Evolutionary conservation across 2,329 filamentous ascomycete species (phyloP).

Genomic region (Penicillium aurantiogriseum): DNA sequence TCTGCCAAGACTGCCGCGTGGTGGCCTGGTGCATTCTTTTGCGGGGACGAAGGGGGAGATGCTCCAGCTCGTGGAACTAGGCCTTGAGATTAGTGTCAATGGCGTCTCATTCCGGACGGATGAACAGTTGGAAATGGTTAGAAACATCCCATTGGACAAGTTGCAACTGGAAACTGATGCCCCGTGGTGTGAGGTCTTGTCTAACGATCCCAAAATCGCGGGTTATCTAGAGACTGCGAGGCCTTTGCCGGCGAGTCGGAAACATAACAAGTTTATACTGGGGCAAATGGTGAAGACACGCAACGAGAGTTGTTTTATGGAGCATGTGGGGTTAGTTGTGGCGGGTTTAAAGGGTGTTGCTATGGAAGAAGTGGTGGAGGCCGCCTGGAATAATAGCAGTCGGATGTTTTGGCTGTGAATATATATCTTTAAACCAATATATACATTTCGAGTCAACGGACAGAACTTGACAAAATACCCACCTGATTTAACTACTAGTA

Average conservation of each 20-base stretch:
- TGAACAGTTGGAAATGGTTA: constrained; percentile 46
- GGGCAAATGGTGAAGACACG: constrained; percentile 49
- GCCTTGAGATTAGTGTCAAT: constrained; percentile 51
- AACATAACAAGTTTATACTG: constrained; percentile 50
- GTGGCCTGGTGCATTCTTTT: constrained; percentile 82
- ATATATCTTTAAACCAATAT: neutral
- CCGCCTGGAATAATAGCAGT: constrained; percentile 40
- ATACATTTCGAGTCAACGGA: neutral
- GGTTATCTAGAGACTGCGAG: constrained; percentile 43
- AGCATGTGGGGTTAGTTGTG: constrained; percentile 49
- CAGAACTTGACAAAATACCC: no score
- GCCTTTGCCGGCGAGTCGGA: constrained; percentile 45
- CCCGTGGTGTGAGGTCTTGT: constrained; percentile 49
- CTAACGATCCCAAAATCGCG: constrained; percentile 40
- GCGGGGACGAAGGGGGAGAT: constrained; percentile 64
- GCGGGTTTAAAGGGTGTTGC: constrained; percentile 48
- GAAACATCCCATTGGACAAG: constrained; percentile 40
- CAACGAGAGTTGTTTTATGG: constrained; percentile 53
- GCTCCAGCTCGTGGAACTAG: constrained; percentile 37
- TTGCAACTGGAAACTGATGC: constrained; percentile 52
- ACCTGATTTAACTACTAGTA: neutral
- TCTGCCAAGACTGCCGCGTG: constrained; percentile 34
- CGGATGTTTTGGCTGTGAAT: constrained; percentile 31
- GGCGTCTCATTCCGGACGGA: constrained; percentile 48
- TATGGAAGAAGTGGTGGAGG: constrained; percentile 46